Conservation (phyloP, 164 flowering plant species). For the Nymphaea colorata region DNA sequence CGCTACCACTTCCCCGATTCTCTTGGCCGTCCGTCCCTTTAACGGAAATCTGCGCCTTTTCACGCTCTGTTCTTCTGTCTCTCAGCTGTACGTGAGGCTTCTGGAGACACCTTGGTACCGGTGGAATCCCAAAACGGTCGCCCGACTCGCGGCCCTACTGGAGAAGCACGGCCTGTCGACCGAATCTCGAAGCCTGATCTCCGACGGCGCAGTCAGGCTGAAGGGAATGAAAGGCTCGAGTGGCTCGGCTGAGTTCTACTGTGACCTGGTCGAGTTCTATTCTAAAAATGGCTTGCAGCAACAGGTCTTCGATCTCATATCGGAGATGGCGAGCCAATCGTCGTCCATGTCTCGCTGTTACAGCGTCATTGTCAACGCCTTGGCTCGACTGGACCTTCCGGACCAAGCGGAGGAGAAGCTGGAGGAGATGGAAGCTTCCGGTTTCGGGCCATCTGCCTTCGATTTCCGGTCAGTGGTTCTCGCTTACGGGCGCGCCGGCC, state of each 20-base stretch:
- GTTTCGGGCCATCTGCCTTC: conserved; percentile 39
- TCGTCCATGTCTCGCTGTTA: conserved; percentile 35
- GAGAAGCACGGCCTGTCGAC: conserved; percentile 23
- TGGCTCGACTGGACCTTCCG: conserved; percentile 41
- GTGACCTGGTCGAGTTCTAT: conserved; percentile 38
- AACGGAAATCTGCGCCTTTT: not conserved
- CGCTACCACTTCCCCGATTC: not conserved
- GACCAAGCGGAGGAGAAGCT: conserved; percentile 45
- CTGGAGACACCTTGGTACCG: conserved; percentile 53
- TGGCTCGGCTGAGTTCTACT: conserved; percentile 38
- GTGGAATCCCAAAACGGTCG: conserved; percentile 60
- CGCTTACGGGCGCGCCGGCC: conserved; percentile 52
- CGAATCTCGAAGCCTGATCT: conserved; percentile 36
- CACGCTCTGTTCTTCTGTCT: not conserved
- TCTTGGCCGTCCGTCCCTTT: not conserved
- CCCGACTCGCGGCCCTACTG: conserved; percentile 42
- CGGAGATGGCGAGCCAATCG: conserved; percentile 20
- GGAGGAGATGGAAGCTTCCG: conserved; percentile 35
- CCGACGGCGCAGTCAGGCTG: conserved; percentile 29
- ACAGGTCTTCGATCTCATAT: conserved; percentile 27
- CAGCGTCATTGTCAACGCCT: conserved; percentile 38
- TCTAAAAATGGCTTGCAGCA: conserved; percentile 25
- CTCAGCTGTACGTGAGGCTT: conserved; percentile 49
- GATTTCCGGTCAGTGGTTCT: conserved; percentile 44
- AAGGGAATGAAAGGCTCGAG: conserved; percentile 2